Evolutionary conservation across 2,329 filamentous ascomycete species (phyloP), one percentile per base, ranked within the genome.

Genomic region (Zymoseptoria passerinii): DNA sequence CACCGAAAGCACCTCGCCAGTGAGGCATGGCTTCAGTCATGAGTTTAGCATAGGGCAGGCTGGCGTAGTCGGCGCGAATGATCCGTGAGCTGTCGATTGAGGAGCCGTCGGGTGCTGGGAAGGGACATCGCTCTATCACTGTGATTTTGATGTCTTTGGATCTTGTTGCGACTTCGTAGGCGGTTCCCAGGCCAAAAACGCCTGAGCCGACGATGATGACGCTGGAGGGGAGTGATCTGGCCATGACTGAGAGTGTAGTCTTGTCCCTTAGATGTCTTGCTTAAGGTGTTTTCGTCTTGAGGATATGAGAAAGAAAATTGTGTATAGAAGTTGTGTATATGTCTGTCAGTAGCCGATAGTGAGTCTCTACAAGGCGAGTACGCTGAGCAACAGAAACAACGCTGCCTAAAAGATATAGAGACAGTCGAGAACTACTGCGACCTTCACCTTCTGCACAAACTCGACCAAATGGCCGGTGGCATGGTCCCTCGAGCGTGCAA

Each of bases 11-110:
- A 66, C 80, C 80, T 66, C 87, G 83, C 89, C 85, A 94, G 69
- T 81, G 77, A 18, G 78, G 73, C 68, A 89, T 88, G 1, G 91
- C 90, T 40, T 83, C 77, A 18, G 83, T 80, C 19, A 87, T 90
- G 51, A 97, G 83, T 16, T 79, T 76, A 5, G 90, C 83, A 74
- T 97, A 97, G 20, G 85, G 82, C 0, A 83, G 76, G 69, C 92
- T 85, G 4, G 89, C 86, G 70, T 97, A 97, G 78, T 97, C 92
- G 44, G 86, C 80, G 35, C 83, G 79, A 53, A 86, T 78, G 63
- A 86, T 85, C 57, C 83, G 82, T 20, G 81, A 84, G 51, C 77
- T 77, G 70, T 86, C 83, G 61, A 85, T 75, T 48, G 66, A 69
- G 6, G 71, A 63, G 10, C 64, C 81, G 67, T 84, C 79, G 1